Evolutionary conservation across 768 basidiomycete genomes (phyloP).

Genomic region (Udeniomyces megalosporus): DNA sequence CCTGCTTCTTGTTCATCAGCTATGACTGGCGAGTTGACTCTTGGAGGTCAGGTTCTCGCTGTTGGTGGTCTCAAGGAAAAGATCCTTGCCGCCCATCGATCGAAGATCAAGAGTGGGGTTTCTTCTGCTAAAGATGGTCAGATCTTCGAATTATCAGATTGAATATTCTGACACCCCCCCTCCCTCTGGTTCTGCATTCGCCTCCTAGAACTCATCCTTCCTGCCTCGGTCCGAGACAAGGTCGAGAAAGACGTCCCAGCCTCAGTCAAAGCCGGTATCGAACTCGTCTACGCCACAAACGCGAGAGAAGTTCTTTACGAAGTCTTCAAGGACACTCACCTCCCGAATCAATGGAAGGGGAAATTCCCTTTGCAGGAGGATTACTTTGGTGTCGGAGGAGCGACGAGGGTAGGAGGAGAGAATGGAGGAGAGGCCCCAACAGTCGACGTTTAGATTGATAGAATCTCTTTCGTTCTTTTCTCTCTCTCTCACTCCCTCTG

Average conservation of each 20-base stretch:
- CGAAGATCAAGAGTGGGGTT: constrained; percentile 66
- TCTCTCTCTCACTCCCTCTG: no score
- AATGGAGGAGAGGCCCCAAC: neutral
- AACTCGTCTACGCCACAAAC: constrained; percentile 88
- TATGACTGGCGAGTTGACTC: constrained; percentile 96
- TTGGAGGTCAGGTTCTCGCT: constrained; percentile 87
- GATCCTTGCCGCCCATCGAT: constrained; percentile 89
- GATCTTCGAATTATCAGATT: no score
- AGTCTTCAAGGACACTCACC: constrained; percentile 3
- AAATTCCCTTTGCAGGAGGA: constrained; percentile 5
- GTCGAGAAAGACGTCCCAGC: constrained; percentile 95
- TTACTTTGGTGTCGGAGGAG: no score
- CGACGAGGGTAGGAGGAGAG: neutral
- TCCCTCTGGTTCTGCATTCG: neutral
- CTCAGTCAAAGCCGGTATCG: constrained; percentile 87
- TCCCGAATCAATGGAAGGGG: constrained; percentile 8
- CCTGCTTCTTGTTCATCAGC: constrained; percentile 37
- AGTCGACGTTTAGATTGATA: neutral
- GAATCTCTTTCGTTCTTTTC: no score
- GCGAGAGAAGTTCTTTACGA: constrained; percentile 53
- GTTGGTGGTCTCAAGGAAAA: constrained; percentile 95
- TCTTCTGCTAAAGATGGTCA: neutral
- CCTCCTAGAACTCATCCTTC: constrained; percentile 29
- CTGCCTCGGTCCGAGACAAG: constrained; percentile 64
- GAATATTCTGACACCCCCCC: neutral